Percentiles rank a stretch among this genome's conserved stretches.
phyloP scores from a whole-genome alignment of 805 yeast genomes.

The Candida orba region DNA sequence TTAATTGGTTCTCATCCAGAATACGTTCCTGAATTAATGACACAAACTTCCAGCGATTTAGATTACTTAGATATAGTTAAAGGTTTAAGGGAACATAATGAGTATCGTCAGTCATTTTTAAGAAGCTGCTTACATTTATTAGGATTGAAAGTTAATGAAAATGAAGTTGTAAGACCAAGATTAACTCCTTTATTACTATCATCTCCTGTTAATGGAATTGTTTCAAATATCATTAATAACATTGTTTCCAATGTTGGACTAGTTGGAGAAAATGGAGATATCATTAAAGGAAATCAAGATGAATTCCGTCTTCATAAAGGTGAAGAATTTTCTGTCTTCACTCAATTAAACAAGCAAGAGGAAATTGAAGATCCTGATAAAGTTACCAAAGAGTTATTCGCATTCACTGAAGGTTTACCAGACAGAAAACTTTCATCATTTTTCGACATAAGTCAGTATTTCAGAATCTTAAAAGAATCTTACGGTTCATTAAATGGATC shows the following conservation, averaged over 20 bases:
- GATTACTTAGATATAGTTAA: constrained; percentile 30
- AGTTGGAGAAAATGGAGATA: constrained; percentile 27
- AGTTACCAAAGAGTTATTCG: constrained; percentile 48
- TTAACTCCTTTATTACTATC: constrained; percentile 60
- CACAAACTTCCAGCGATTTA: constrained; percentile 25
- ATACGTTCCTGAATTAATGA: constrained; percentile 51
- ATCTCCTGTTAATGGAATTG: constrained; percentile 29
- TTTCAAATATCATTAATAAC: constrained; percentile 27
- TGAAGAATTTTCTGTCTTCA: constrained; percentile 20
- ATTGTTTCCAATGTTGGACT: constrained; percentile 31
- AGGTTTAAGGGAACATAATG: constrained; percentile 36
- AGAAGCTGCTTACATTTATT: constrained; percentile 47
- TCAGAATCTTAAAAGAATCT: constrained; percentile 31
- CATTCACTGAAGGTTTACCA: constrained; percentile 41
- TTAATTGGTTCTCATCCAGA: constrained; percentile 90
- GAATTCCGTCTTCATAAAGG: constrained; percentile 43
- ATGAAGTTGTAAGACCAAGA: constrained; percentile 46
- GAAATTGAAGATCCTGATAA: constrained; percentile 48
- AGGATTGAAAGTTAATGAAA: constrained; percentile 63
- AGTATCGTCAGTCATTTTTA: constrained; percentile 48
- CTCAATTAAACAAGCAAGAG: constrained; percentile 24
- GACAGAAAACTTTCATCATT: constrained; percentile 54
- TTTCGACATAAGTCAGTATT: constrained; percentile 59
- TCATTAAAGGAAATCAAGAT: constrained; percentile 48
- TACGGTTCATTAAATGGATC: constrained; percentile 25